Evolutionary conservation across 129 eudicot genomes (phyloP).

Genomic region (Scalesia atractyloides): DNA sequence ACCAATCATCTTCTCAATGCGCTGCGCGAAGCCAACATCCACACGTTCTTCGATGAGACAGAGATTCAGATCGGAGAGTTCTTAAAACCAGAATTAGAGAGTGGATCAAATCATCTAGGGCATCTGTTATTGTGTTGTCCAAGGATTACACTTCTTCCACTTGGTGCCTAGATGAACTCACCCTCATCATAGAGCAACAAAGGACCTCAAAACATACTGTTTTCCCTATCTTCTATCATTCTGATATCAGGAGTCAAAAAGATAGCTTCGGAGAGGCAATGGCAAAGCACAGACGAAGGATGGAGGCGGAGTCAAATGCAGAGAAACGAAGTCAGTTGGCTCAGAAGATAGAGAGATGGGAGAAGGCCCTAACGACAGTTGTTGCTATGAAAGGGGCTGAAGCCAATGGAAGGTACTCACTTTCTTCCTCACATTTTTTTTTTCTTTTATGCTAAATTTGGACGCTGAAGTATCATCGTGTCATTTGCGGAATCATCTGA

Average conservation of each 20-base stretch:
- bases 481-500: not conserved
- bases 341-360: slow-evolving; percentile 11
- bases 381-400: not conserved
- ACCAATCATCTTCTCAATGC: not conserved
- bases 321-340: not conserved
- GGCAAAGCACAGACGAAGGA: too few relatives aligned
- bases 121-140: too few relatives aligned
- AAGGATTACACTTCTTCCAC: too few relatives aligned
- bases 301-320: too few relatives aligned
- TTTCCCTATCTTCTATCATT: too few relatives aligned
- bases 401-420: not conserved
- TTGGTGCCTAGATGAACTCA: too few relatives aligned
- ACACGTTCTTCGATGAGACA: not conserved
- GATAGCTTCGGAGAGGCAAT: too few relatives aligned
- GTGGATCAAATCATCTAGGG: too few relatives aligned
- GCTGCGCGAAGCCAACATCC: not conserved
- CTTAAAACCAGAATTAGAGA: not conserved
- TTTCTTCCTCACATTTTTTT: not conserved
- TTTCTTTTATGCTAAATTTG: too few relatives aligned
- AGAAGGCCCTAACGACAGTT: slow-evolving; percentile 5
- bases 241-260: too few relatives aligned
- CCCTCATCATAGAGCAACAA: too few relatives aligned
- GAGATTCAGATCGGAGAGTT: not conserved
- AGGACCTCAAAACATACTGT: too few relatives aligned
- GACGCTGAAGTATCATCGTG: not conserved